Percentiles rank a stretch among this genome's conserved stretches.
phyloP scores from a whole-genome alignment of 495 filamentous ascomycete genomes.

The Hyaloscypha hepaticicola region DNA sequence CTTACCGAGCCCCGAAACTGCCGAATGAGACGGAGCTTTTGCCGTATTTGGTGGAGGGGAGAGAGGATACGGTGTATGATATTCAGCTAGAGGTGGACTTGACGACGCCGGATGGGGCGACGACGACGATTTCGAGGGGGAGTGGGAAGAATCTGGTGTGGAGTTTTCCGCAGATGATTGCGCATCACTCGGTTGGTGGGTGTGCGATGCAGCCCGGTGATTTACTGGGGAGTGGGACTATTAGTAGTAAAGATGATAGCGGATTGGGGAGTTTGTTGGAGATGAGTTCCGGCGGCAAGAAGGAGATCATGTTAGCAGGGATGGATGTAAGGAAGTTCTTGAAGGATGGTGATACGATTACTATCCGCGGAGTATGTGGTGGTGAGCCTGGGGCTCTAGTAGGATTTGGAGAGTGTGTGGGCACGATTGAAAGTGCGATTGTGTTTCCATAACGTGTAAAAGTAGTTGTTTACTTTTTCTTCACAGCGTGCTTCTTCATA shows the following conservation, averaged over 20 bases:
- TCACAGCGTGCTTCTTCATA: background rate
- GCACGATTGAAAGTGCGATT: slow-evolving; percentile 37
- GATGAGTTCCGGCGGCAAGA: slow-evolving; percentile 66
- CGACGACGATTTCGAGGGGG: slow-evolving; percentile 63
- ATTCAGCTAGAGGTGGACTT: slow-evolving; percentile 75
- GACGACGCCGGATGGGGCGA: slow-evolving; percentile 58
- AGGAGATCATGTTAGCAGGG: slow-evolving; percentile 61
- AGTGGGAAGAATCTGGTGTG: slow-evolving; percentile 75
- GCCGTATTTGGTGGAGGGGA: slow-evolving; percentile 67
- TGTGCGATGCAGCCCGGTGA: slow-evolving; percentile 83
- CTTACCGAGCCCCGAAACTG: slow-evolving; percentile 53
- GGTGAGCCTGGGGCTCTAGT: slow-evolving; percentile 59
- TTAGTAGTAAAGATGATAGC: slow-evolving; percentile 65
- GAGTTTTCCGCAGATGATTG: slow-evolving; percentile 93
- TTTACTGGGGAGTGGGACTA: slow-evolving; percentile 85
- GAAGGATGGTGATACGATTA: slow-evolving; percentile 80
- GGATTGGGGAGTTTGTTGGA: slow-evolving; percentile 79
- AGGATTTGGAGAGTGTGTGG: slow-evolving; percentile 72
- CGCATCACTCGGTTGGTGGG: slow-evolving; percentile 85
- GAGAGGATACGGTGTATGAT: slow-evolving; percentile 64
- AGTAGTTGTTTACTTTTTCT: background rate
- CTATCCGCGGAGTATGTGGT: slow-evolving; percentile 66
- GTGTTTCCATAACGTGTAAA: slow-evolving; percentile 41
- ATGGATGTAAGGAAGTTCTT: slow-evolving; percentile 75
- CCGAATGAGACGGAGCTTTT: slow-evolving; percentile 64